phyloP scores from a whole-genome alignment of 176 grass and related monocot genomes.

The Puccinellia tenuiflora region DNA sequence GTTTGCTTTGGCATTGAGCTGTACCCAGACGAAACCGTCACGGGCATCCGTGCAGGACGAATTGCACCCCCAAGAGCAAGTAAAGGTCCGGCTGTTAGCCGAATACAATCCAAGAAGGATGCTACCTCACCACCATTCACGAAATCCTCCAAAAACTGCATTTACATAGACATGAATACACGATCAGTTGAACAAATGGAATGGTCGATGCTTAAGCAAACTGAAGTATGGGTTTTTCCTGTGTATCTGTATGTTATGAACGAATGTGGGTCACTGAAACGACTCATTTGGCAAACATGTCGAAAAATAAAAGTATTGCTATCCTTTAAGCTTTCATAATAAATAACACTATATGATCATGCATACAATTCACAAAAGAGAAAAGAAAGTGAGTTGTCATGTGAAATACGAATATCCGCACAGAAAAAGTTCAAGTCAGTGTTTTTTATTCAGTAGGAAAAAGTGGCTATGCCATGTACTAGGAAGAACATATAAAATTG shows the following conservation, averaged over 20 bases:
- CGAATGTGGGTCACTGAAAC: neutral
- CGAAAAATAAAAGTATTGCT: neutral
- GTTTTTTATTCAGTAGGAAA: neutral
- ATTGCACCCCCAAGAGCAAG: constrained; percentile 99
- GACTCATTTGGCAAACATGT: neutral
- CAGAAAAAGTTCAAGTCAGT: neutral
- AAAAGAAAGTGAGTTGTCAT: neutral
- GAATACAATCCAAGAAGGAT: constrained; percentile 95
- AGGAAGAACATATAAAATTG: neutral
- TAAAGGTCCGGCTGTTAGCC: constrained; percentile 89
- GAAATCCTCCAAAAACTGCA: constrained; percentile 99
- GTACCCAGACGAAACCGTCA: constrained; percentile 65
- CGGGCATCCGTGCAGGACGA: constrained; percentile 92
- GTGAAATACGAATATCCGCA: neutral
- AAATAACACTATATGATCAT: neutral
- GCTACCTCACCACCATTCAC: constrained; percentile 98
- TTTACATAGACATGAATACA: constrained; percentile 23
- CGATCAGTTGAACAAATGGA: neutral
- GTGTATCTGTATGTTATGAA: neutral
- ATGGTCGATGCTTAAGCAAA: neutral
- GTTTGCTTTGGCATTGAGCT: constrained; percentile 57
- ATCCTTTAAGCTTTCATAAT: constrained; percentile 5
- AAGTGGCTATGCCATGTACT: neutral
- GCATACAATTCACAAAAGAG: neutral
- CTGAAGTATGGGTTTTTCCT: neutral